These are phyloP conservation scores for Chaetomidium leptoderma DNA, from an alignment of 495 filamentous ascomycete species.

Conservation along the genomic window DNA sequence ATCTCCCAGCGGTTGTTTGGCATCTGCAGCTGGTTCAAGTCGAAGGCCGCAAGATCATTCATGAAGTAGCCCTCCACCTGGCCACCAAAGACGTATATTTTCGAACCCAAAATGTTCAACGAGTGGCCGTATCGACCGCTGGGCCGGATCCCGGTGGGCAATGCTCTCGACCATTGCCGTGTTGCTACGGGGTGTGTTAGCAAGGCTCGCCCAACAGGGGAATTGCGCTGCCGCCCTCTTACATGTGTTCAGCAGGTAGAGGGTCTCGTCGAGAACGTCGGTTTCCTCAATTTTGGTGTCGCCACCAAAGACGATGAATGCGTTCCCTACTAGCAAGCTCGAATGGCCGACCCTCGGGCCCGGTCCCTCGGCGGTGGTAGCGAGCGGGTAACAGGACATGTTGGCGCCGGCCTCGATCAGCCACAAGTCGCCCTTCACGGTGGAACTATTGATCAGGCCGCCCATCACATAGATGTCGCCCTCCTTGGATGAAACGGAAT, in stretches of 20 bases:
- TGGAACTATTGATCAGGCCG: conserved; percentile 86
- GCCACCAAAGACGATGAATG: conserved; percentile 97
- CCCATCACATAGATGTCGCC: conserved; percentile 98
- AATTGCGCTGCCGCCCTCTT: conserved; percentile 45
- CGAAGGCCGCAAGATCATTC: conserved; percentile 96
- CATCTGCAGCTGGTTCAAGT: conserved; percentile 87
- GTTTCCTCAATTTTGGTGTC: conserved; percentile 95
- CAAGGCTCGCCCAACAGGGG: conserved; percentile 10
- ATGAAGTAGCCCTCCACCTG: conserved; percentile 97
- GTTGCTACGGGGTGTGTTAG: conserved; percentile 59
- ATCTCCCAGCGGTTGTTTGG: conserved; percentile 90
- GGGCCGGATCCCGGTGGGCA: conserved; percentile 77
- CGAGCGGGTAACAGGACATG: conserved; percentile 85
- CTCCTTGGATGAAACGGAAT: conserved; percentile 87
- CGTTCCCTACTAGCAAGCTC: conserved; percentile 92
- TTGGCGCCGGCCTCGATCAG: conserved; percentile 89
- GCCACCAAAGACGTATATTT: conserved; percentile 94
- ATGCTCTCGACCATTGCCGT: conserved; percentile 92
- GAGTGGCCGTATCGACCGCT: conserved; percentile 94
- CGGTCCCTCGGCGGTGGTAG: conserved; percentile 87
- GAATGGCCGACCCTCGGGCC: conserved; percentile 94
- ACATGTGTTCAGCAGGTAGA: conserved; percentile 98
- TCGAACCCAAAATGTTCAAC: conserved; percentile 90
- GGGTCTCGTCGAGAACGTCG: conserved; percentile 86
- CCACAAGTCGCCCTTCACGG: conserved; percentile 96